Percentiles rank a stretch among this genome's conserved stretches.
phyloP scores from a whole-genome alignment of 495 filamentous ascomycete species.

The Bacidia gigantensis region DNA sequence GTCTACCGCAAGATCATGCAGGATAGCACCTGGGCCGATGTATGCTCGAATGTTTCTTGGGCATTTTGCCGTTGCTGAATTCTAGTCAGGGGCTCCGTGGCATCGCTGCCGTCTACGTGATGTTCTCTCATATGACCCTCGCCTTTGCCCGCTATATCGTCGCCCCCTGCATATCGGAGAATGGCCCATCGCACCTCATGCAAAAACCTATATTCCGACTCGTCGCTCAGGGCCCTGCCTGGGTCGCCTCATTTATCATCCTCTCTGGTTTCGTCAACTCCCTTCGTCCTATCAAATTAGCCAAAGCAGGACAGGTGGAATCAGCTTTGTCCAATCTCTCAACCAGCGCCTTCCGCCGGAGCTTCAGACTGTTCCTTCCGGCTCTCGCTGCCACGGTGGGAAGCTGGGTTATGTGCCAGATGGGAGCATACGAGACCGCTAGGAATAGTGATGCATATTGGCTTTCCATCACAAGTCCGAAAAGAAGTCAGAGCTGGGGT shows the following conservation, averaged over 20 bases:
- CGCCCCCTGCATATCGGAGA: constrained; percentile 27
- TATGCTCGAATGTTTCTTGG: not conserved
- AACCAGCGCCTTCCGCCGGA: constrained; percentile 18
- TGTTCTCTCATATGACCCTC: constrained; percentile 40
- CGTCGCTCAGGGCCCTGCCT: constrained; percentile 39
- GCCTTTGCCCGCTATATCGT: constrained; percentile 39
- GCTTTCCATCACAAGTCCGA: constrained; percentile 20
- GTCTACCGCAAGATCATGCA: constrained; percentile 7
- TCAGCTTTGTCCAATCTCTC: constrained; percentile 20
- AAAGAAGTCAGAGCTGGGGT: constrained; percentile 17
- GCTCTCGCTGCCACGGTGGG: constrained; percentile 17
- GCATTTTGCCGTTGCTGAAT: not conserved
- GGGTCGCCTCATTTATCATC: constrained; percentile 39
- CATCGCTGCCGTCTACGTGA: constrained; percentile 39
- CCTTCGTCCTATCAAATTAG: constrained; percentile 20
- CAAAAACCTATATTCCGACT: constrained; percentile 43
- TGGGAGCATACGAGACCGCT: constrained; percentile 20
- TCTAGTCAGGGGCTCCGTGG: constrained; percentile 37
- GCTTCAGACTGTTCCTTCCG: constrained; percentile 19
- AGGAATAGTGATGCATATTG: constrained; percentile 20
- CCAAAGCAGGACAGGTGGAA: constrained; percentile 13
- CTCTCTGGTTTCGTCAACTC: constrained; percentile 19
- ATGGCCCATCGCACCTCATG: constrained; percentile 27
- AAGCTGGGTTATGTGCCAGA: constrained; percentile 22
- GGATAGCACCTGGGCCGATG: constrained; percentile 17